Conservation (phyloP, 495 filamentous ascomycete species). For the Astrocystis sublimbata region DNA sequence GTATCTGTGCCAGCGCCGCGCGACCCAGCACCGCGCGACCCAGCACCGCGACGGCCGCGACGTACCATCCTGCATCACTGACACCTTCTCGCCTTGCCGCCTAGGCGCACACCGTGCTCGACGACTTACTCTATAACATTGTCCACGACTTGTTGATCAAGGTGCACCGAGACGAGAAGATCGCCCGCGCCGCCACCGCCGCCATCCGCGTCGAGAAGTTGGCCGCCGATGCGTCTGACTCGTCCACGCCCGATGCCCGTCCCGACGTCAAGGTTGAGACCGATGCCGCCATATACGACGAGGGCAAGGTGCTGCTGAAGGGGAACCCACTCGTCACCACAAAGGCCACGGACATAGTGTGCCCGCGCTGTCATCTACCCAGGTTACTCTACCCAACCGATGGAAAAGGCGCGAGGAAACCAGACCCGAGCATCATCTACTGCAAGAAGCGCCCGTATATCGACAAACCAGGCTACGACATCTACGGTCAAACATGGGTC, state of each 20-base stretch:
- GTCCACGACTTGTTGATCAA: slow-evolving; percentile 70
- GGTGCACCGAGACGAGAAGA: slow-evolving; percentile 73
- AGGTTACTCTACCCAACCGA: slow-evolving; percentile 63
- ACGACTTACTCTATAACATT: slow-evolving; percentile 71
- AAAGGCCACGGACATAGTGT: slow-evolving; percentile 71
- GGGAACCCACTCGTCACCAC: slow-evolving; percentile 75
- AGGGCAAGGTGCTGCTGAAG: slow-evolving; percentile 69
- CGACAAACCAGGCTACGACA: slow-evolving; percentile 71
- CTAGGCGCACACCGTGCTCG: slow-evolving; percentile 58
- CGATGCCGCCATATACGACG: slow-evolving; percentile 69
- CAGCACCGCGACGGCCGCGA: slow-evolving; percentile 15
- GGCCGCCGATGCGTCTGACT: slow-evolving; percentile 55
- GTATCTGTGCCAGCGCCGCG: no score
- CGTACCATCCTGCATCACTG: slow-evolving; percentile 18
- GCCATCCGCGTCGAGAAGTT: slow-evolving; percentile 70
- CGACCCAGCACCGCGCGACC: no score
- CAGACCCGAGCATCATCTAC: slow-evolving; percentile 65
- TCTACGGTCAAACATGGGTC: slow-evolving; percentile 76
- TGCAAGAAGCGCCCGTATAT: slow-evolving; percentile 77
- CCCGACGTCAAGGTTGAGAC: slow-evolving; percentile 63
- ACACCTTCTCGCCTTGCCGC: slow-evolving; percentile 10
- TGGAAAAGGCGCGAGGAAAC: slow-evolving; percentile 59
- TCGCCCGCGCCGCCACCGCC: slow-evolving; percentile 69
- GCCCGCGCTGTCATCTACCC: slow-evolving; percentile 65
- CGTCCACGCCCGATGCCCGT: slow-evolving; percentile 40